Evolutionary conservation across 108 stramenopile species (phyloP).

Genomic region (Skeletonema costatum): DNA sequence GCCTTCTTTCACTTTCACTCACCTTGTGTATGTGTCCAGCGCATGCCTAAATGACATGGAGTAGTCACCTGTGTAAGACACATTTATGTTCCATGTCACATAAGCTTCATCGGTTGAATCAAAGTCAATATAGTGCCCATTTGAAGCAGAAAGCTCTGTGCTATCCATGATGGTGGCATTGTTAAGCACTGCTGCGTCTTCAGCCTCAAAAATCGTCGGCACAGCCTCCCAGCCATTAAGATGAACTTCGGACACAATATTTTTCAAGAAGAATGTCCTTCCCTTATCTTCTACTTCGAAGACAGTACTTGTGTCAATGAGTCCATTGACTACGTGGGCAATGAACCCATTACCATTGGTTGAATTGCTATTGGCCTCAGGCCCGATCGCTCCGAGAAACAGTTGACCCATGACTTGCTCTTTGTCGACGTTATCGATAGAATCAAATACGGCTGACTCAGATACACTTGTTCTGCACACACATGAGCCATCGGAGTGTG

Average conservation of each 20-base stretch:
- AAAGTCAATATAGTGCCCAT: conserved; percentile 19
- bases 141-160: conserved; percentile 5
- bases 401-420: conserved; percentile 32
- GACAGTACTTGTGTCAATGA: conserved; percentile 43
- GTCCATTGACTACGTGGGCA: conserved; percentile 28
- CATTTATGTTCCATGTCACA: conserved; percentile 35
- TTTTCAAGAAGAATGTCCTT: conserved; percentile 46
- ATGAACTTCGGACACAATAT: conserved; percentile 45
- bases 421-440: not conserved
- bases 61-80: conserved; percentile 16
- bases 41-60: conserved; percentile 36
- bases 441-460: conserved; percentile 46
- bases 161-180: conserved; percentile 22
- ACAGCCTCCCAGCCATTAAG: conserved; percentile 34
- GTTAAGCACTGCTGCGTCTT: conserved; percentile 17
- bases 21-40: conserved; percentile 15
- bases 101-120: conserved; percentile 10
- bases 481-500: conserved; percentile 41
- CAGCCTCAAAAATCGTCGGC: conserved; percentile 40
- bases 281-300: conserved; percentile 62
- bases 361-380: conserved; percentile 16
- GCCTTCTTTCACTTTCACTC: not conserved
- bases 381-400: conserved; percentile 42
- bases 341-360: conserved; percentile 19
- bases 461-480: conserved; percentile 49